phyloP scores from a whole-genome alignment of 75 land plant species.

The Sequoia sempervirens region DNA sequence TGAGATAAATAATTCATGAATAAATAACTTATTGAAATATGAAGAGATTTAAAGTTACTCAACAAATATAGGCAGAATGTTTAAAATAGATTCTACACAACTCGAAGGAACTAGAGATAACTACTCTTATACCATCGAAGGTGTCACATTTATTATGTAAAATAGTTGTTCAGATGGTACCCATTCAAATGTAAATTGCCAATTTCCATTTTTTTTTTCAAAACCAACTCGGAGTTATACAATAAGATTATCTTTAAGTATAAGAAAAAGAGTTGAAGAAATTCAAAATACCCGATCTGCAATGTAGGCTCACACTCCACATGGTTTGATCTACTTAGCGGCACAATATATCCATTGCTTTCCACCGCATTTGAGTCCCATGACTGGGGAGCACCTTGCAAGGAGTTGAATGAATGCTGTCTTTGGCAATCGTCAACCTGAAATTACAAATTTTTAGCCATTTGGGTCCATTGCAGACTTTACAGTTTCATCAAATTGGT shows the following conservation, averaged over 20 bases:
- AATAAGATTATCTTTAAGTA: neutral
- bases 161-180: too few relatives aligned
- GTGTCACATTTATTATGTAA: too few relatives aligned
- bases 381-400: neutral
- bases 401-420: neutral
- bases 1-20: too few relatives aligned
- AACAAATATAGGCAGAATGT: too few relatives aligned
- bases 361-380: constrained; percentile 2
- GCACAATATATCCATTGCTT: neutral
- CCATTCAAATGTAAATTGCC: too few relatives aligned
- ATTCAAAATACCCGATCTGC: neutral
- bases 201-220: neutral
- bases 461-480: neutral
- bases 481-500: neutral
- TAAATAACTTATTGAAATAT: too few relatives aligned
- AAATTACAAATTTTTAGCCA: neutral
- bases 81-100: too few relatives aligned
- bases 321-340: neutral
- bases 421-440: neutral
- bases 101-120: too few relatives aligned
- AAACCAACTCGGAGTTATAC: neutral
- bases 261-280: neutral
- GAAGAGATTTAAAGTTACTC: too few relatives aligned
- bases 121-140: too few relatives aligned
- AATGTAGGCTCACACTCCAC: constrained; percentile 3